Conservation (phyloP, 73 alveolate genomes). For the Symbiodinium pilosum region DNA sequence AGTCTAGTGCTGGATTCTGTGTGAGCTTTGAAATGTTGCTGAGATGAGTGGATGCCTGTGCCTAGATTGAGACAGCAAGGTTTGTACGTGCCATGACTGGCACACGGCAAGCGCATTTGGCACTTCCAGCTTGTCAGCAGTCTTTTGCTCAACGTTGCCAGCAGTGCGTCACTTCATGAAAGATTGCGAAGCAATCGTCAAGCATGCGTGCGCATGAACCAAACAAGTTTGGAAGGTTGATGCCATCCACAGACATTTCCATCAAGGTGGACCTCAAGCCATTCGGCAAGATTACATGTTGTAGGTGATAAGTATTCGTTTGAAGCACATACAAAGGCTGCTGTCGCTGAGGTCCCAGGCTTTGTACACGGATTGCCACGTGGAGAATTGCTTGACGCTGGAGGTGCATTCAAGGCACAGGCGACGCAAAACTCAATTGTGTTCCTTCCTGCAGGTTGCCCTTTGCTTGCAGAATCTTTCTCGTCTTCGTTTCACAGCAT, state of each 20-base stretch:
- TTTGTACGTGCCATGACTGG: constrained; percentile 8
- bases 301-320: no score
- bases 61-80: background rate
- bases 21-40: no score
- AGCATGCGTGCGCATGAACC: background rate
- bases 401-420: constrained; percentile 5
- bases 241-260: constrained; percentile 69
- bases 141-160: background rate
- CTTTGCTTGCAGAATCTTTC: constrained; percentile 85
- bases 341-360: constrained; percentile 64
- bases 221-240: background rate
- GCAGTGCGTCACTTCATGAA: no score
- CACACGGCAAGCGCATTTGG: background rate
- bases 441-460: constrained; percentile 40
- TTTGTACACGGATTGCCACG: constrained; percentile 84
- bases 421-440: background rate
- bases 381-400: constrained; percentile 71
- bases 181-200: no score
- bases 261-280: constrained; percentile 61
- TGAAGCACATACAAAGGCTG: no score
- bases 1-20: no score
- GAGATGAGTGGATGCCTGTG: no score
- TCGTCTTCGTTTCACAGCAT: constrained; percentile 55
- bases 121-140: constrained; percentile 28
- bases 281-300: no score